Evolutionary conservation across 202 grass and related monocot genomes (phyloP).

Genomic region (Tripidium arundinaceum): DNA sequence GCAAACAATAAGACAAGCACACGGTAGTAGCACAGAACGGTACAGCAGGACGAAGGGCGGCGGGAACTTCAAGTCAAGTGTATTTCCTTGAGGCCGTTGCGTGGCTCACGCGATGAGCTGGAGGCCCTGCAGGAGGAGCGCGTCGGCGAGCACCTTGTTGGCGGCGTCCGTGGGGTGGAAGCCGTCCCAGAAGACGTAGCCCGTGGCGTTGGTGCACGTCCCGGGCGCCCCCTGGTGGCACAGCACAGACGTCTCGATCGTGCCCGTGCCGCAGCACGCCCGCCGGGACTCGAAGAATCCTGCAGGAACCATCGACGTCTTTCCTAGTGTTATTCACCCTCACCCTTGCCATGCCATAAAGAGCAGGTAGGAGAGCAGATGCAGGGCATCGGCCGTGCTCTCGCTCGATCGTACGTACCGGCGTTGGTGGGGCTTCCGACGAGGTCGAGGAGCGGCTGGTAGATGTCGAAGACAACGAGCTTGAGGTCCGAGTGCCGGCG

Average conservation of each 20-base stretch:
- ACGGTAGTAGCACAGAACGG: background rate
- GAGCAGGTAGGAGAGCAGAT: no score
- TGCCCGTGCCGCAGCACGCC: constrained; percentile 91
- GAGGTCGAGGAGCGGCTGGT: constrained; percentile 72
- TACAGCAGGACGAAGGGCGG: background rate
- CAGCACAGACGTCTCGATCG: constrained; percentile 82
- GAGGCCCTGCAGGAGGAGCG: constrained; percentile 67
- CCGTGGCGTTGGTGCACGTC: constrained; percentile 79
- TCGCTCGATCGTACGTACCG: constrained; percentile 30
- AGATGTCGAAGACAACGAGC: constrained; percentile 86
- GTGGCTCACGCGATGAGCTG: constrained; percentile 64
- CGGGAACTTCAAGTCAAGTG: no score
- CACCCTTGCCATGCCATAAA: no score
- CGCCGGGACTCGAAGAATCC: constrained; percentile 75
- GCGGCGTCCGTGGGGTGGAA: constrained; percentile 93
- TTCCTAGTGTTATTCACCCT: no score
- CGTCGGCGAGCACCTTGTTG: constrained; percentile 73
- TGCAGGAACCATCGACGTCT: no score
- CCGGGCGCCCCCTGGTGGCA: constrained; percentile 59
- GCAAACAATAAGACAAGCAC: background rate
- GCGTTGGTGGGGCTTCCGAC: constrained; percentile 48
- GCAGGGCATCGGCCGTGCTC: no score
- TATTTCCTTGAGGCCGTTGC: background rate
- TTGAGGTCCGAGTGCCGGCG: constrained; percentile 54
- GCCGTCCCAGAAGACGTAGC: constrained; percentile 96